Conservation (phyloP, 371 early-diverging fungal genomes). For the Syncephalastrum monosporum region DNA sequence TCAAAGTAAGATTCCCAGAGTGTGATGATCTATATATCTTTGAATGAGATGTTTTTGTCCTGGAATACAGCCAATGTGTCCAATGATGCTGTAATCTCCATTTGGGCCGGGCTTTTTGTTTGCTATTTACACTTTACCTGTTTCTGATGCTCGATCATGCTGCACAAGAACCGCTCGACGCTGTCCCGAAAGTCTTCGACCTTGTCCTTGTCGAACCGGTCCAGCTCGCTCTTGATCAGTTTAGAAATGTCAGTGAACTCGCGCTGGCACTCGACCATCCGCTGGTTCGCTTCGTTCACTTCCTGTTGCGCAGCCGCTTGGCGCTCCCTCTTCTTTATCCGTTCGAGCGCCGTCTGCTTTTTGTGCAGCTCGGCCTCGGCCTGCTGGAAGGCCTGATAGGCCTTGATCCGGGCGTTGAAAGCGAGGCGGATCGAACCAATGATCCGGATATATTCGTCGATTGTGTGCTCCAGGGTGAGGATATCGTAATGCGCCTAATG, state of each 20-base stretch:
- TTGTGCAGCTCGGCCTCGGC: constrained; percentile 66
- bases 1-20: constrained; percentile 73
- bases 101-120: neutral
- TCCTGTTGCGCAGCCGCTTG: constrained; percentile 62
- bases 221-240: constrained; percentile 74
- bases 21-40: constrained; percentile 40
- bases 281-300: constrained; percentile 63
- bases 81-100: neutral
- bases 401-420: constrained; percentile 73
- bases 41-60: neutral
- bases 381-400: constrained; percentile 70
- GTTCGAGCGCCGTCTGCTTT: constrained; percentile 60
- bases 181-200: constrained; percentile 80
- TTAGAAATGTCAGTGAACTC: constrained; percentile 77
- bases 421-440: constrained; percentile 79
- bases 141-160: constrained; percentile 83
- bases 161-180: constrained; percentile 71
- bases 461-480: constrained; percentile 70
- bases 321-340: constrained; percentile 62
- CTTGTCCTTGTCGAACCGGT: constrained; percentile 83
- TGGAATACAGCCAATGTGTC: neutral
- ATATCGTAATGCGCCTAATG: constrained; percentile 67
- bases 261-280: constrained; percentile 50
- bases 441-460: constrained; percentile 88
- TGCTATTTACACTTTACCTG: constrained; percentile 46